phyloP scores from a whole-genome alignment of 2,329 filamentous ascomycete genomes.

The Claviceps sp. region DNA sequence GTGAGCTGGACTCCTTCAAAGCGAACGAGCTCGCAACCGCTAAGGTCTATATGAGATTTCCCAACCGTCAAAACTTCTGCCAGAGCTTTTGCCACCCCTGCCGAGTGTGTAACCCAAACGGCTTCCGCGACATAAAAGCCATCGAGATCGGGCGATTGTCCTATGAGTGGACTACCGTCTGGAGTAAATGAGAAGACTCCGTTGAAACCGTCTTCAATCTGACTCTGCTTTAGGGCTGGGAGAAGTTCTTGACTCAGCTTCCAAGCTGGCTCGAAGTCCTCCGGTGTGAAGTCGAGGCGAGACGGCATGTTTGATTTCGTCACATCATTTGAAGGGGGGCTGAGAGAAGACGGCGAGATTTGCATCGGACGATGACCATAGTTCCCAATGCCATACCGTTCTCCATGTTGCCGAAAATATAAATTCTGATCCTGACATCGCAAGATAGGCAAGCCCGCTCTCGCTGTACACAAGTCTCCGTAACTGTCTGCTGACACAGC shows the following conservation, averaged over 20 bases:
- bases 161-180: constrained; percentile 47
- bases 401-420: constrained; percentile 52
- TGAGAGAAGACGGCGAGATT: constrained; percentile 39
- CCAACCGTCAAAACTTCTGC: constrained; percentile 45
- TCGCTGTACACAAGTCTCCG: constrained; percentile 22
- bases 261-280: constrained; percentile 51
- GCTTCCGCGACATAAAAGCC: constrained; percentile 53
- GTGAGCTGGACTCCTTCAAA: constrained; percentile 49
- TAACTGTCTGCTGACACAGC: constrained; percentile 29
- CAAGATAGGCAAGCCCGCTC: constrained; percentile 42
- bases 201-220: constrained; percentile 49
- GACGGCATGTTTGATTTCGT: constrained; percentile 51
- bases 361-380: constrained; percentile 52
- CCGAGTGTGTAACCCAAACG: constrained; percentile 54
- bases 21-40: constrained; percentile 44
- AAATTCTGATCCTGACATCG: constrained; percentile 50
- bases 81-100: constrained; percentile 46
- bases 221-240: constrained; percentile 33
- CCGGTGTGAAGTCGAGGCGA: constrained; percentile 41
- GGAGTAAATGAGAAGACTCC: constrained; percentile 54
- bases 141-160: constrained; percentile 42
- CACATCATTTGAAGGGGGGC: constrained; percentile 37
- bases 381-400: constrained; percentile 48
- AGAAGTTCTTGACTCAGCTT: constrained; percentile 39
- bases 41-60: constrained; percentile 39